A percentile compares a stretch with the other conserved stretches of the same genome.
Evolutionary conservation across 73 alveolate species (phyloP).

Genomic region (Durusdinium trenchii): DNA sequence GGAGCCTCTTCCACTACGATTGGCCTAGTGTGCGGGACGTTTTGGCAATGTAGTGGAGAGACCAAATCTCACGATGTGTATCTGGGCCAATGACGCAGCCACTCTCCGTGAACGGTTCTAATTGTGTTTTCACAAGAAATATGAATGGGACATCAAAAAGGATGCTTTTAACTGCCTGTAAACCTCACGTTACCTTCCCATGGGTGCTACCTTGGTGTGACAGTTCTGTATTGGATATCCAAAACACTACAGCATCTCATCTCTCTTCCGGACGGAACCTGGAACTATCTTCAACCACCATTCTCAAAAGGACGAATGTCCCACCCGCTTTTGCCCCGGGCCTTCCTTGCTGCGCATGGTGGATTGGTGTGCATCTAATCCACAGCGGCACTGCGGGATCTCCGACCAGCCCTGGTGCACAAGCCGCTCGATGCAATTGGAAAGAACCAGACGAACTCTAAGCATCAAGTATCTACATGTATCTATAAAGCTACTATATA

Average conservation of each 20-base stretch:
- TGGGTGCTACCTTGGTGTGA: background rate
- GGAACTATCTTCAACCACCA: background rate
- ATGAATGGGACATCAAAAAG: background rate
- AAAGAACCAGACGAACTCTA: too few relatives aligned
- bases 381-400: constrained; percentile 51
- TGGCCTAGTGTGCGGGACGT: too few relatives aligned
- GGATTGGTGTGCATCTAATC: constrained; percentile 52
- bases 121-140: too few relatives aligned
- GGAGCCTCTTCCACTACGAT: too few relatives aligned
- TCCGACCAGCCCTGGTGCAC: constrained; percentile 46
- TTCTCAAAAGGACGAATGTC: background rate
- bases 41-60: too few relatives aligned
- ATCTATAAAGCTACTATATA: too few relatives aligned
- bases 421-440: too few relatives aligned
- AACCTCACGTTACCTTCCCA: background rate
- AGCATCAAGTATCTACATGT: too few relatives aligned
- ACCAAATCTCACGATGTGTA: too few relatives aligned
- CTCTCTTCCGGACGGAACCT: background rate
- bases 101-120: too few relatives aligned
- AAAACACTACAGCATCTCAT: background rate
- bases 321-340: background rate
- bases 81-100: too few relatives aligned
- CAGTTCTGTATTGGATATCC: too few relatives aligned
- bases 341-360: constrained; percentile 20
- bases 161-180: background rate